These are phyloP conservation scores for Paramecium caudatum DNA, from an alignment of 73 alveolate genomes.

Conservation along the genomic window DNA sequence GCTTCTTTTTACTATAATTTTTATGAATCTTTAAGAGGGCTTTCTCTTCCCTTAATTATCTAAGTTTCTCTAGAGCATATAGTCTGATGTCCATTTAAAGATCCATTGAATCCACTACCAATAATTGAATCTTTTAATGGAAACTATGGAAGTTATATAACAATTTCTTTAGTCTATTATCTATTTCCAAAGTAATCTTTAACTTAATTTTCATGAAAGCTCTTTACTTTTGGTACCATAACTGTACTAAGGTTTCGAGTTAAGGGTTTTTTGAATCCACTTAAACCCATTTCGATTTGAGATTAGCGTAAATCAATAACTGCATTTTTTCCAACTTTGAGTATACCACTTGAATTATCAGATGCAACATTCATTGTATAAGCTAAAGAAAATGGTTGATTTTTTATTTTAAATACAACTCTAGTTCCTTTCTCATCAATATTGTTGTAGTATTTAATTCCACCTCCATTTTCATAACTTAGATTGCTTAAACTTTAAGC, in stretches of 20 bases:
- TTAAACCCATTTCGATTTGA: conserved; percentile 13
- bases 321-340: background rate
- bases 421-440: background rate
- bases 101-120: no score
- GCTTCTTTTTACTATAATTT: no score
- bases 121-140: no score
- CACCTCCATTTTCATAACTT: conserved; percentile 45
- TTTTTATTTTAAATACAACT: background rate
- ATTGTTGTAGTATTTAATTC: conserved; percentile 9
- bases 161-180: conserved; percentile 32
- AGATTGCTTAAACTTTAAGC: conserved; percentile 3
- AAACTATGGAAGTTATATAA: no score
- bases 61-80: no score
- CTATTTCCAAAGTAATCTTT: background rate
- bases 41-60: no score
- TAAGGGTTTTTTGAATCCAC: conserved; percentile 24
- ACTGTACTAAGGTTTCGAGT: background rate
- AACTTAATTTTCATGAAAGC: conserved; percentile 1
- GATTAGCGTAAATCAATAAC: background rate
- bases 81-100: no score
- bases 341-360: background rate
- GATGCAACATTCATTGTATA: background rate
- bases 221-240: conserved; percentile 30
- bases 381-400: background rate
- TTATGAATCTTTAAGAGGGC: no score